Evolutionary conservation across 352 stramenopile genomes (phyloP).

Genomic region (Pythium diclinum): DNA sequence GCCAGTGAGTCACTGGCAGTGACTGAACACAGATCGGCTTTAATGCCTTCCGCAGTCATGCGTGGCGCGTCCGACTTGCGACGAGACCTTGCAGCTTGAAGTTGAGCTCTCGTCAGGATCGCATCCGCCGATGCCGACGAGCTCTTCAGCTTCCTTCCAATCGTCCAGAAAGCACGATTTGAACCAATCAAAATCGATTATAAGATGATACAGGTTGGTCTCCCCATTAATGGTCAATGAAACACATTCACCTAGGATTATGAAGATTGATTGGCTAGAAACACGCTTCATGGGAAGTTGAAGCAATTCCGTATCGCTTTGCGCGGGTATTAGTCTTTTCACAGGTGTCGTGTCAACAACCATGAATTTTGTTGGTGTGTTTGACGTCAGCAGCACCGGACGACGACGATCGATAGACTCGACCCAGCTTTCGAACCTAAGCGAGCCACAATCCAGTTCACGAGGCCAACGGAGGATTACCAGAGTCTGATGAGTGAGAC

Average conservation of each 20-base stretch:
- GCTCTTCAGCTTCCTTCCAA: slow-evolving; percentile 5
- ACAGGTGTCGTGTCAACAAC: slow-evolving; percentile 21
- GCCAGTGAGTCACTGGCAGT: too few relatives aligned
- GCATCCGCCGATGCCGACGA: slow-evolving; percentile 5
- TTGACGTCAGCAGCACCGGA: slow-evolving; percentile 25
- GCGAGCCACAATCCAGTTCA: slow-evolving; percentile 11
- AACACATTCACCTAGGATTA: not conserved
- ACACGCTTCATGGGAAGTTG: not conserved
- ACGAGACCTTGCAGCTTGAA: slow-evolving; percentile 3
- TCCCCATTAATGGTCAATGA: not conserved
- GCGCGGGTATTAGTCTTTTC: not conserved
- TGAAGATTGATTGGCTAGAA: slow-evolving; percentile 20
- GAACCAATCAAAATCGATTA: not conserved
- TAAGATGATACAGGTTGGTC: not conserved
- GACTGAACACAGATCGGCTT: not conserved
- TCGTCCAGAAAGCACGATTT: not conserved
- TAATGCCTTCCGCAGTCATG: not conserved
- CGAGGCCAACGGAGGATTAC: slow-evolving; percentile 6
- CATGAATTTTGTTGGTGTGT: slow-evolving; percentile 2
- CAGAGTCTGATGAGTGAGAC: slow-evolving; percentile 10
- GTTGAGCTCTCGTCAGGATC: slow-evolving; percentile 6
- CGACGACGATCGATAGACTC: slow-evolving; percentile 2
- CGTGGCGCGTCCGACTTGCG: not conserved
- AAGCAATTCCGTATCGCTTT: not conserved
- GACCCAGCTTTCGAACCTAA: not conserved